Evolutionary conservation across 306 rosid species (phyloP), one percentile per base, ranked within the genome.

Genomic region (Ochetophila trinervis): DNA sequence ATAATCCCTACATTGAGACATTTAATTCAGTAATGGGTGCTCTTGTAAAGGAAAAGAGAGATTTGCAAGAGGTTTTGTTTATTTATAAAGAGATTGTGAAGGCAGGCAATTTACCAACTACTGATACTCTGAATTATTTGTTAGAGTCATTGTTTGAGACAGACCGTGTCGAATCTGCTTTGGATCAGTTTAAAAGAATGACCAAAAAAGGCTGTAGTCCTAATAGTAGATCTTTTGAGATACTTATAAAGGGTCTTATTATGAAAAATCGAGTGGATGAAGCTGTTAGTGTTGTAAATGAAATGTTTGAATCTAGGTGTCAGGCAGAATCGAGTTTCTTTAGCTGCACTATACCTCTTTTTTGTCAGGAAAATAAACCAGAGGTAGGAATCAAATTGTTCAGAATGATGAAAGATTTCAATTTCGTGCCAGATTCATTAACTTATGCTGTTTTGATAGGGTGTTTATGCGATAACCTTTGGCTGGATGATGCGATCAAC

Each of bases 51-150:
- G 78, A 70, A 62, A 79, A 69, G 65, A 72, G 85, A 60, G 82
- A 72, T 65, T 79, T 89, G 72, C 83, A 60, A 49, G 83, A 87
- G 3, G 78, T 82, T 2, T 66, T 93, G 77, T 85, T 86, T 68
- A 87, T 89, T 70, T 93, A 93, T 74, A 93, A 93, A 57, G 98
- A 93, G 82, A 85, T 93, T 79, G 89, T 93, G 76, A 89, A 86
- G 69, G 81, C 85, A 8, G 88, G 96, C 54, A 55, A 78, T 34
- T 53, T 80, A 11, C 98, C 98, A 11, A 81, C 68, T 6, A 69
- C 86, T 30, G 81, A 86, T 11, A 89, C 94, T 54, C 78, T 93
- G 82, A 93, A 93, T 73, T 73, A 49, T 71, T 81, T 93, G 88
- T 70, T 93, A 82, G 84, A 85, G 72, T 81, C 71, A 12, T 79